These are phyloP conservation scores for Taphrina betulina DNA, from an alignment of 1,139 yeast genomes.

Conservation along the genomic window DNA sequence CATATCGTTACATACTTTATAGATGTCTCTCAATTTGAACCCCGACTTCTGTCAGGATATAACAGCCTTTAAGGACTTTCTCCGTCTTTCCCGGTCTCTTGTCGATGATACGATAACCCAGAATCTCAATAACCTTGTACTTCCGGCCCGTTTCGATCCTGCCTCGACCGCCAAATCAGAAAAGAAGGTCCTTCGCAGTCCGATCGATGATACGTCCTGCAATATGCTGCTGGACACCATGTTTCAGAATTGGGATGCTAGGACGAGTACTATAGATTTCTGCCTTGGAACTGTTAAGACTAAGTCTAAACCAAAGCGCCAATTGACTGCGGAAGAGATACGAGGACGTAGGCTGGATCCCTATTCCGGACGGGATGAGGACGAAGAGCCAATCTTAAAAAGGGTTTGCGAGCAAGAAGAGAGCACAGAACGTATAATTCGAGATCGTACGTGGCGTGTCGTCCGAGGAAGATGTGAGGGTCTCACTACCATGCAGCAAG, in stretches of 20 bases:
- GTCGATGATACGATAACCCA: constrained; percentile 26
- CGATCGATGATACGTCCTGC: constrained; percentile 22
- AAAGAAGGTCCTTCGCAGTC: constrained; percentile 11
- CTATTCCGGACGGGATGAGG: background rate
- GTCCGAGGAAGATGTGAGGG: constrained; percentile 22
- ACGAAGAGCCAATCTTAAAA: constrained; percentile 19
- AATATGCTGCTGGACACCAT: constrained; percentile 12
- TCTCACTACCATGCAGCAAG: background rate
- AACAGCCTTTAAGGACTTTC: constrained; percentile 24
- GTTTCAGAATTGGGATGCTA: constrained; percentile 24
- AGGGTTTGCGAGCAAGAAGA: constrained; percentile 15
- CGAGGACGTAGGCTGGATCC: constrained; percentile 24
- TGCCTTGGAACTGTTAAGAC: constrained; percentile 2
- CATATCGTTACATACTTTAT: too few species aligned
- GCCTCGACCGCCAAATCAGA: constrained; percentile 18
- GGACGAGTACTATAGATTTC: constrained; percentile 15
- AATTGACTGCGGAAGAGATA: background rate
- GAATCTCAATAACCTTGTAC: constrained; percentile 27
- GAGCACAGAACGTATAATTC: constrained; percentile 16
- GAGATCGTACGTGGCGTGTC: constrained; percentile 30
- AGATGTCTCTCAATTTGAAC: background rate
- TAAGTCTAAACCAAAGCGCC: background rate
- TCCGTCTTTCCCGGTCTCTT: constrained; percentile 13
- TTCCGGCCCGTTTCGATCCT: constrained; percentile 25
- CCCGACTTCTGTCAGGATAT: constrained; percentile 15